Evolutionary conservation across 495 filamentous ascomycete species (phyloP), one percentile per base, ranked within the genome.

Genomic region (Neohortaea acidophila): DNA sequence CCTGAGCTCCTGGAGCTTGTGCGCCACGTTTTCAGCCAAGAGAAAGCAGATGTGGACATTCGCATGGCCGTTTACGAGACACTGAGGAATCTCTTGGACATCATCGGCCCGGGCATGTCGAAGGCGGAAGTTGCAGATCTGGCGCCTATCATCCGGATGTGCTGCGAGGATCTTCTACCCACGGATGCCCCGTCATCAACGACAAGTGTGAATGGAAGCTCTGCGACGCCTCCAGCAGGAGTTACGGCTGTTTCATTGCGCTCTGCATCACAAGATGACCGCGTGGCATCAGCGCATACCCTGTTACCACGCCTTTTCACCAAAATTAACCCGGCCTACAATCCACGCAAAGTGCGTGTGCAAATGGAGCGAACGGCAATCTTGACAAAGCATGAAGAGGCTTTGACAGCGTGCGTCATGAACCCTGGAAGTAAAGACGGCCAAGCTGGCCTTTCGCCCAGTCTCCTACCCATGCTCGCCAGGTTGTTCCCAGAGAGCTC

Each of bases 281-380:
- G 69, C 9, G 48, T 54, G 19, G 35, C 53, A 7, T 64, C 77
- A 11, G 77, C 81, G 5, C 57, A 56, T 2, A 45, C 47, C 6
- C 66, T 94, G n/a, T 60, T 94, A 13, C 66, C 72, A 8, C 39
- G 66, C 2, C 56, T 77, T 6, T 61, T 87, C 30, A 60, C 63
- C 17, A 68, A 67, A 43, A 49, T 84, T 1, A 72, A 79, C 0
- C 64, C 75, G 12, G 59, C 72, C 25, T 59, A 70, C 49, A 52
- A 91, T 17, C 64, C 73, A 11, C 64, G 70, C 2, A 69, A 77
- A 3, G 33, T 80, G 9, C 73, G 85, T 32, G 65, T 72, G 11
- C 67, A 77, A 30, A 71, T 92, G 45, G 81, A 93, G 52, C 75
- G 75, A 29, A 81, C 81, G 1, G 77, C 82, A 25, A 77, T 92